Evolutionary conservation across 345 rosid genomes (phyloP), one percentile per base, ranked within the genome.

Genomic region (Citrus mangshanensis): DNA sequence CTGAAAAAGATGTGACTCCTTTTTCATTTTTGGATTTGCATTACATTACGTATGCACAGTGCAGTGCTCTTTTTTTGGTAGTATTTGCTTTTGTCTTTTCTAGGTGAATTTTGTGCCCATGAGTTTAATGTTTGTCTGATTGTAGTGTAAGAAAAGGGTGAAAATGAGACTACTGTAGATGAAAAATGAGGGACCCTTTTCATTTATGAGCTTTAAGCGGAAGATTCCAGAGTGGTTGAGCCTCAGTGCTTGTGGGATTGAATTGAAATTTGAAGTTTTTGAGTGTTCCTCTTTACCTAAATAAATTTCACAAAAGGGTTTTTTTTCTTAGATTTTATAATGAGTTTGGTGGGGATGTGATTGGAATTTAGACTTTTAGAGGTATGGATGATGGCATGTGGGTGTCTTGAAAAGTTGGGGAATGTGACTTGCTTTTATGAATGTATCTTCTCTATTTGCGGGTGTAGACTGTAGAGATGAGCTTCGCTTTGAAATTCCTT

Each of bases 331-430:
- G 30, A 64, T 86, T 60, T 72, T 74, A 37, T 70, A 60, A 66
- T 54, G 58, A 73, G 87, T 88, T 82, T 69, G 89, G 90, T 84
- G 78, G 81, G 82, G 82, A 80, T 87, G 82, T 83, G 80, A 78
- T 70, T 3, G 63, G 80, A 82, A 77, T 69, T 75, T 77, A 40
- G 46, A 40, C 46, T 9, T 9, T 40, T 40, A 4, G 67, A 82
- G 84, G 78, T 71, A 81, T 78, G 84, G 80, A 54, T 18, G 58
- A 80, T 70, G 58, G 86, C 90, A 82, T 88, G 91, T 91, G 94
- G 85, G 79, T 30, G 49, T 80, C 54, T 65, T 68, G 69, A 75
- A 72, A 66, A 83, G 81, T 72, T 74, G 67, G 82, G 78, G 87
- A 84, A 82, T 83, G 85, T 85, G 89, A 70, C 88, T 77, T 83